phyloP scores from a whole-genome alignment of 805 yeast genomes.

The Wickerhamomyces hampshirensis region DNA sequence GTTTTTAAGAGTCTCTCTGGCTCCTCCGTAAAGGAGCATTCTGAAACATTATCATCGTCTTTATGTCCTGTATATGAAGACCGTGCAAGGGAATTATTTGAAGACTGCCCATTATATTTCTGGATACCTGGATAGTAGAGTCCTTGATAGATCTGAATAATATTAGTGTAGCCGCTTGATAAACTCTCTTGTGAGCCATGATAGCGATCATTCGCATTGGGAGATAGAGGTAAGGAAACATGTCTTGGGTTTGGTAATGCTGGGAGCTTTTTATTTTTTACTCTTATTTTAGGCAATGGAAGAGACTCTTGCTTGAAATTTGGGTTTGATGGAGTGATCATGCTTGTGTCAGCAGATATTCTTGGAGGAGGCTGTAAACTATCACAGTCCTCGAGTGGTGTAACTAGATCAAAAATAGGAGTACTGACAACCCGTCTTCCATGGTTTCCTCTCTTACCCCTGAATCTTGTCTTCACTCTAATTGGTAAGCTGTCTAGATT shows the following conservation, averaged over 20 bases:
- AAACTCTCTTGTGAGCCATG: background rate
- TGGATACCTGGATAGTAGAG: constrained; percentile 3
- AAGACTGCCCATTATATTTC: background rate
- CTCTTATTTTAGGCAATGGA: background rate
- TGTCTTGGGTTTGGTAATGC: constrained; percentile 3
- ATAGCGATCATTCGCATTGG: background rate
- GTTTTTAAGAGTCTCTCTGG: too few relatives aligned
- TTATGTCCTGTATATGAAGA: too few relatives aligned
- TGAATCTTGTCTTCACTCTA: constrained; percentile 17
- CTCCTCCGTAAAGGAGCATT: constrained; percentile 7
- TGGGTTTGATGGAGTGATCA: background rate
- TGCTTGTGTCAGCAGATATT: background rate
- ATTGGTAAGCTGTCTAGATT: constrained; percentile 15
- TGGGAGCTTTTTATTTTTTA: constrained; percentile 2
- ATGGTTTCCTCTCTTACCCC: constrained; percentile 6
- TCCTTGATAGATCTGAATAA: constrained; percentile 15
- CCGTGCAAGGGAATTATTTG: constrained; percentile 2
- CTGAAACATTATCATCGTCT: constrained; percentile 3
- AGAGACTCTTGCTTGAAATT: background rate
- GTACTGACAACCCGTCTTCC: constrained; percentile 20
- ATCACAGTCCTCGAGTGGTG: constrained; percentile 1
- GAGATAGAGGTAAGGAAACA: constrained; percentile 10
- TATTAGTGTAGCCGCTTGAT: constrained; percentile 7
- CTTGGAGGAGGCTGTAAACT: constrained; percentile 3
- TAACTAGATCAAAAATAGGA: constrained; percentile 16